Conservation (phyloP, 257 asterid species). For the Solanum raphanifolium region DNA sequence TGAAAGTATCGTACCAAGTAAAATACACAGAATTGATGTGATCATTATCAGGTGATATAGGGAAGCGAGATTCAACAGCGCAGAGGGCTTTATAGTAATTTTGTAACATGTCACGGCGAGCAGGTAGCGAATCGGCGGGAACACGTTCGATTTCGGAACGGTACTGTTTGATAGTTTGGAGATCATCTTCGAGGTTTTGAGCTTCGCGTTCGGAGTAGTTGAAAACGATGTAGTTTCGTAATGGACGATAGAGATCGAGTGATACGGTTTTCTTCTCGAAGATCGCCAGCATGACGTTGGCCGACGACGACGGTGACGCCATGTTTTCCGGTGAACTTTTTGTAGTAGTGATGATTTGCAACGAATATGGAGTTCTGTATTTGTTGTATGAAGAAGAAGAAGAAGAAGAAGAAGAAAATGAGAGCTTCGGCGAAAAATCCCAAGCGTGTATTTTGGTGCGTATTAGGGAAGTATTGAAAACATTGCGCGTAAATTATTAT, state of each 20-base stretch:
- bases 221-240: constrained; percentile 69
- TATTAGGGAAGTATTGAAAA: too few species aligned
- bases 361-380: background rate
- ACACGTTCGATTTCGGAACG: constrained; percentile 69
- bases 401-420: background rate
- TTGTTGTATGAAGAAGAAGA: background rate
- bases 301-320: constrained; percentile 55
- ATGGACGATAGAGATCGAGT: constrained; percentile 76
- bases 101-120: constrained; percentile 86
- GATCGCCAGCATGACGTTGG: constrained; percentile 77
- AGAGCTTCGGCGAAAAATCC: background rate
- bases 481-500: too few species aligned
- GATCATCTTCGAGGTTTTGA: constrained; percentile 81
- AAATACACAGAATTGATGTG: constrained; percentile 70
- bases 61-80: constrained; percentile 89
- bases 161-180: constrained; percentile 58
- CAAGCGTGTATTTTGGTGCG: background rate
- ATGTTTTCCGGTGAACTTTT: constrained; percentile 16
- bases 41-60: constrained; percentile 80
- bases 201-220: constrained; percentile 93
- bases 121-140: constrained; percentile 44
- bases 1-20: constrained; percentile 93
- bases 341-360: constrained; percentile 1
- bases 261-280: constrained; percentile 76
- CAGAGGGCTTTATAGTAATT: constrained; percentile 88